These are phyloP conservation scores for Thielaviopsis populi DNA, from an alignment of 2,329 filamentous ascomycete species.

Conservation along the genomic window DNA sequence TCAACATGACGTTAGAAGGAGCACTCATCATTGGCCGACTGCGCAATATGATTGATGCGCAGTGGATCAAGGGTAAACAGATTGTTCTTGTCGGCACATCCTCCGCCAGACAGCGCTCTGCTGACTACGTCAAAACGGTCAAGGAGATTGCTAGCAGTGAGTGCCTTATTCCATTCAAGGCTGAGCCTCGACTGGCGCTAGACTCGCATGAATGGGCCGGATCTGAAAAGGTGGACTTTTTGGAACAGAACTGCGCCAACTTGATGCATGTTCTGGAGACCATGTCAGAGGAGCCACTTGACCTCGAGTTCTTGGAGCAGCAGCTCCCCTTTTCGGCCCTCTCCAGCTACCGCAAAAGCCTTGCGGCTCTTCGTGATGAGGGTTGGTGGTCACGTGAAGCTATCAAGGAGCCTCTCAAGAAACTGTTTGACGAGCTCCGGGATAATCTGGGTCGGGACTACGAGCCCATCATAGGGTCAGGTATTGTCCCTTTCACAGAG, in stretches of 20 bases:
- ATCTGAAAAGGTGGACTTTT: constrained; percentile 15
- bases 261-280: constrained; percentile 9
- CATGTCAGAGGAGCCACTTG: constrained; percentile 17
- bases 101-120: constrained; percentile 36
- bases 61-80: constrained; percentile 54
- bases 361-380: constrained; percentile 5
- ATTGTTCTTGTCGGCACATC: constrained; percentile 72
- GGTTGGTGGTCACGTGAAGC: constrained; percentile 16
- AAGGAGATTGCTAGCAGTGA: constrained; percentile 29
- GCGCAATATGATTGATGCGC: constrained; percentile 53
- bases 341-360: constrained; percentile 2
- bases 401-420: constrained; percentile 16
- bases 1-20: constrained; percentile 55
- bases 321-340: constrained; percentile 16
- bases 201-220: constrained; percentile 15
- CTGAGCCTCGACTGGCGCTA: constrained; percentile 18
- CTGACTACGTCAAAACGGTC: constrained; percentile 28
- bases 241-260: constrained; percentile 15
- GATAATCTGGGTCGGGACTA: constrained; percentile 14
- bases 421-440: constrained; percentile 12
- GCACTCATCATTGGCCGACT: constrained; percentile 54
- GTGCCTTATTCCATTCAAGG: constrained; percentile 23
- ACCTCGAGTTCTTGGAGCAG: constrained; percentile 22
- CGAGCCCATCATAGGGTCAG: constrained; percentile 21
- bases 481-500: constrained; percentile 20